A percentile compares a stretch with the other conserved stretches of the same genome.
These are phyloP conservation scores for Colletotrichum sojae DNA, from an alignment of 2,329 filamentous ascomycete species.

Conservation along the genomic window DNA sequence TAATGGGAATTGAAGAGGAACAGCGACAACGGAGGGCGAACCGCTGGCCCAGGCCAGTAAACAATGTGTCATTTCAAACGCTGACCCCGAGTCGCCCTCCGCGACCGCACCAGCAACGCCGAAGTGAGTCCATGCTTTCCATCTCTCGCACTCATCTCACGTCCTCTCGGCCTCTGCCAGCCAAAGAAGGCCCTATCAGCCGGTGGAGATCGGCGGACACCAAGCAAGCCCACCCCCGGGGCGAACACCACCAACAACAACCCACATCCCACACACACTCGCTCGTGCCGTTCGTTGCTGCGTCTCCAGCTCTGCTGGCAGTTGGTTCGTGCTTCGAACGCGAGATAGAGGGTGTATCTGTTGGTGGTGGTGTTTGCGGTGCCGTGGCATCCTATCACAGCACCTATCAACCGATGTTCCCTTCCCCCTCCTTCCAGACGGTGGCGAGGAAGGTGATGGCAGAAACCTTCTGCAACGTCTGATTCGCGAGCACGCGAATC, in stretches of 20 bases:
- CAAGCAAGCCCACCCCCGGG: constrained; percentile 23
- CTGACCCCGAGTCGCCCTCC: background rate
- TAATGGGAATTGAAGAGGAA: background rate
- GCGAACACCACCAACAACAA: background rate
- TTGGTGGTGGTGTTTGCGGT: background rate
- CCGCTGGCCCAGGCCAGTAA: constrained; percentile 2
- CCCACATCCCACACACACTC: constrained; percentile 9
- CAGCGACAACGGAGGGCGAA: constrained; percentile 15
- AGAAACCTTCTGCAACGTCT: background rate
- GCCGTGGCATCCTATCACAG: constrained; percentile 32
- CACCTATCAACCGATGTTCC: background rate
- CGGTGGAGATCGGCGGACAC: constrained; percentile 24
- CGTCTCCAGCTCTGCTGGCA: constrained; percentile 1
- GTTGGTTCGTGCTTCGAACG: constrained; percentile 13
- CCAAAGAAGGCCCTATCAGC: constrained; percentile 33
- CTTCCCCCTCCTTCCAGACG: constrained; percentile 11
- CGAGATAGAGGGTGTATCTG: background rate
- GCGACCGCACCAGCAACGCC: background rate
- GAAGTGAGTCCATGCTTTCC: background rate
- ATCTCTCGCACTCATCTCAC: background rate
- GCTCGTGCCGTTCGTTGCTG: background rate
- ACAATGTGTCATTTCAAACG: constrained; percentile 1
- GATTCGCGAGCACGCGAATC: constrained; percentile 8
- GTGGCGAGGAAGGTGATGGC: constrained; percentile 25
- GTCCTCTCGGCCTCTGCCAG: constrained; percentile 10